Evolutionary conservation across 1,139 yeast species (phyloP).

Genomic region (Pichia sp.): DNA sequence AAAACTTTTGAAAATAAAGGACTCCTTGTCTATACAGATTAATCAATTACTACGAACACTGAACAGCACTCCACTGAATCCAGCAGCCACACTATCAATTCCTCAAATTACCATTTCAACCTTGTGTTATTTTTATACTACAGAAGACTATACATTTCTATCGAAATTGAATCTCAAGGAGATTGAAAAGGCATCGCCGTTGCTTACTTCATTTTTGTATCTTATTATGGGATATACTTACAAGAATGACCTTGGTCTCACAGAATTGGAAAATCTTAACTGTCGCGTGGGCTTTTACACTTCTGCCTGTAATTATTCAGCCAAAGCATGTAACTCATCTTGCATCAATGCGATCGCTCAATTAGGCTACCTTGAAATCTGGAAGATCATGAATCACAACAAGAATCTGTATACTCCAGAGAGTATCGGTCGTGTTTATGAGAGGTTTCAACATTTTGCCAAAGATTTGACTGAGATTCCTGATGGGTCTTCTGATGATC

Average conservation of each 20-base stretch:
- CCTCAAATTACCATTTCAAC: neutral
- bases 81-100: neutral
- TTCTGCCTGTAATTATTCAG: slow-evolving; percentile 20
- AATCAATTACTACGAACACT: neutral
- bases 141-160: neutral
- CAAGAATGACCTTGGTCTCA: slow-evolving; percentile 10
- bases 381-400: slow-evolving; percentile 19
- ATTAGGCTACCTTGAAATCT: slow-evolving; percentile 21
- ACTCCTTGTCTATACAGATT: slow-evolving; percentile 8
- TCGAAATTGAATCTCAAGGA: neutral
- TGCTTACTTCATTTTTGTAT: slow-evolving; percentile 24
- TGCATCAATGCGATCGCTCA: slow-evolving; percentile 23
- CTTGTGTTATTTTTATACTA: slow-evolving; percentile 1
- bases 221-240: slow-evolving; percentile 21
- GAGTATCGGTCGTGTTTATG: slow-evolving; percentile 15
- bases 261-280: slow-evolving; percentile 23
- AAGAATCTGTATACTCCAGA: slow-evolving; percentile 17
- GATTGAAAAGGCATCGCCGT: slow-evolving; percentile 22
- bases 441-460: slow-evolving; percentile 3
- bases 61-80: neutral
- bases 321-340: slow-evolving; percentile 9
- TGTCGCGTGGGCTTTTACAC: slow-evolving; percentile 17
- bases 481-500: neutral
- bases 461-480: neutral
- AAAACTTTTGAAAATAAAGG: slow-evolving; percentile 19